Base-by-base conservation (phyloP, 805 yeast genomes). In the Zygotorulaspora danielsina region DNA sequence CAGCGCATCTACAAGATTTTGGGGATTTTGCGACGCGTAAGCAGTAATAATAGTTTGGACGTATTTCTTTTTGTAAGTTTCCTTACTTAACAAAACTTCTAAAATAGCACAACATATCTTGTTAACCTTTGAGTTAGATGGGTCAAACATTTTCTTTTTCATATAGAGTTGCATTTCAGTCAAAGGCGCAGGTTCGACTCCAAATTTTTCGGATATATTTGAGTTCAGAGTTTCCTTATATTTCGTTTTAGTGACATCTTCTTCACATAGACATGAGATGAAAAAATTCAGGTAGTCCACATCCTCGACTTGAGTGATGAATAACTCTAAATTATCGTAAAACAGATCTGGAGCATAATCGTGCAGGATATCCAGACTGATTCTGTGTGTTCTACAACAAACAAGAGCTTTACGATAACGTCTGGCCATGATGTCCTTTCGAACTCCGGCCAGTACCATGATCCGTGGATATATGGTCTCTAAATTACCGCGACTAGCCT, bases 381-480 rank as follows among this genome's bases (percentile, higher is more conserved):
- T 84, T 63, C 99, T 76, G 61, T 93, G 96, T 1, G 87, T 79
- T 48, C 97, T 78, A 66, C 97, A 93, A 6, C 81, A 74, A 31
- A 75, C 50, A 52, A 90, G 88, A 0, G 98, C 98, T n/a, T 70
- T 71, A 33, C 65, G 67, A 54, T 82, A 93, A 24, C 76, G 66
- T 41, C 64, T 69, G 1, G 68, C 64, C 22, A 72, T 68, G 45
- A 93, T 86, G 49, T 73, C 72, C 22, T 73, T 69, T 49, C 98
- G 75, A 18, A 93, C 94, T 16, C 82, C 93, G 9, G 84, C 74
- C 27, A 93, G 66, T 3, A 90, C 95, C 83, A 93, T 79, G 32
- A 93, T 84, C 60, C 98, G 74, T 10, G 99, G 98, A 54, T 78
- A 81, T 13, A 93, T 84, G 0, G 97, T 88, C 62, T 93, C 99